Evolutionary conservation across 805 yeast genomes (phyloP).

Genomic region (Kodamaea nitidulidarum): DNA sequence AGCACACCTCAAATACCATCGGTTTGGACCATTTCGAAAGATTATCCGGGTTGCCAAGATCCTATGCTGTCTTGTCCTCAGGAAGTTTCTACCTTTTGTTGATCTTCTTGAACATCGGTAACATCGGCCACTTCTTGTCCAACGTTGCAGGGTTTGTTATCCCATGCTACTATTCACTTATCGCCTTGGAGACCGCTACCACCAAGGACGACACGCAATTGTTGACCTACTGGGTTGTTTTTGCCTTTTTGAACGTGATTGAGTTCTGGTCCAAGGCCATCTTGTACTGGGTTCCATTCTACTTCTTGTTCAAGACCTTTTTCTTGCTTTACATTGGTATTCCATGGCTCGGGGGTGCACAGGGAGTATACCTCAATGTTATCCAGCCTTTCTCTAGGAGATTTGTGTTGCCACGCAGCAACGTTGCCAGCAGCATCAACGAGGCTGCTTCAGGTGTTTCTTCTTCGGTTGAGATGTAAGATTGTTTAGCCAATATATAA

Average conservation of each 20-base stretch:
- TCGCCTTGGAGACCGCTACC: constrained; percentile 71
- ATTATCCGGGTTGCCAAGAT: constrained; percentile 66
- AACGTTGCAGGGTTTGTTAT: constrained; percentile 87
- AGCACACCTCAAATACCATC: constrained; percentile 30
- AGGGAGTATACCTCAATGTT: constrained; percentile 56
- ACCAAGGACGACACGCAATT: constrained; percentile 79
- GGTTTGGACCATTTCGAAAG: constrained; percentile 36
- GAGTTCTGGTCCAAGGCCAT: constrained; percentile 96
- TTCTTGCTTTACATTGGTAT: constrained; percentile 83
- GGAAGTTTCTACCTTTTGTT: constrained; percentile 66
- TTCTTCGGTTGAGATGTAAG: constrained; percentile 21
- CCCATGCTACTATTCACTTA: constrained; percentile 85
- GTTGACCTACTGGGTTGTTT: constrained; percentile 98
- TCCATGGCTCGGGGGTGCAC: constrained; percentile 87
- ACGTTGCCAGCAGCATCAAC: constrained; percentile 42
- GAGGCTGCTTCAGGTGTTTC: constrained; percentile 47
- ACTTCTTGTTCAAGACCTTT: constrained; percentile 88
- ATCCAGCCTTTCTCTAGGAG: constrained; percentile 63
- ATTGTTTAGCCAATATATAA: background rate
- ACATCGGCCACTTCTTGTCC: constrained; percentile 89
- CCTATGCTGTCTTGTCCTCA: constrained; percentile 72
- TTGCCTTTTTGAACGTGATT: constrained; percentile 81
- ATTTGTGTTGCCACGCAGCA: constrained; percentile 25
- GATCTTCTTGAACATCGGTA: constrained; percentile 87
- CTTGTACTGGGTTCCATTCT: constrained; percentile 93